Evolutionary conservation across 1,284 basidiomycete genomes (phyloP), one percentile per base, ranked within the genome.

Genomic region (Pterula multifida): DNA sequence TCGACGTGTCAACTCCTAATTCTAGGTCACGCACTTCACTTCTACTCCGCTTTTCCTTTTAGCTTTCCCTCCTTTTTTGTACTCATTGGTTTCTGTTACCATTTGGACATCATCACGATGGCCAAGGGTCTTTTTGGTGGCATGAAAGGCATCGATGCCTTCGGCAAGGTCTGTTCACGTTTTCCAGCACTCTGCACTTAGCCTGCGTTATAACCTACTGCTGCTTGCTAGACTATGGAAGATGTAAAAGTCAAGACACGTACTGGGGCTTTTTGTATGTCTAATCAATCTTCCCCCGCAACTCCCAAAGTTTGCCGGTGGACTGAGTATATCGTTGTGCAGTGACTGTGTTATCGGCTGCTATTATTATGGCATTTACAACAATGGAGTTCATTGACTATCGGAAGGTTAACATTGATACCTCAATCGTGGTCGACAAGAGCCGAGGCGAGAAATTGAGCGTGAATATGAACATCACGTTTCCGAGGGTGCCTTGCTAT

Each of bases 191-290:
- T 36, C 50, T 42, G 49, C 28, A 15, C n/a, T 52, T 52, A 48
- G 49, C 53, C 55, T 49, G 50, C 55, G 45, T 48, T 21, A 44
- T 23, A 50, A 49, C 26, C 50, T 32, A 52, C 28, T 6, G 28
- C 48, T 47, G 50, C 49, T 51, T 36, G 44, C 35, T 61, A 95
- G 94, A 97, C 93, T 32, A 90, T 90, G 68, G 93, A 97, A 63
- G 93, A 97, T 75, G 93, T 97, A 56, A 96, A 96, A 71, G 89
- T 97, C 70, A 92, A 92, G 73, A 97, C 94, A 36, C 79, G 89
- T 55, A 93, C 90, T 36, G 92, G 92, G 57, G 92, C 90, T 59
- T 72, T 95, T 59, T 74, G 91, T 94, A 60, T 67, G 87, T 73
- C 42, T 11, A 44, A 32, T 32, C 6, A 32, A 32, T 32, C n/a